These are phyloP conservation scores for Termitomyces sp. DNA, from an alignment of 768 basidiomycete species.

Conservation along the genomic window DNA sequence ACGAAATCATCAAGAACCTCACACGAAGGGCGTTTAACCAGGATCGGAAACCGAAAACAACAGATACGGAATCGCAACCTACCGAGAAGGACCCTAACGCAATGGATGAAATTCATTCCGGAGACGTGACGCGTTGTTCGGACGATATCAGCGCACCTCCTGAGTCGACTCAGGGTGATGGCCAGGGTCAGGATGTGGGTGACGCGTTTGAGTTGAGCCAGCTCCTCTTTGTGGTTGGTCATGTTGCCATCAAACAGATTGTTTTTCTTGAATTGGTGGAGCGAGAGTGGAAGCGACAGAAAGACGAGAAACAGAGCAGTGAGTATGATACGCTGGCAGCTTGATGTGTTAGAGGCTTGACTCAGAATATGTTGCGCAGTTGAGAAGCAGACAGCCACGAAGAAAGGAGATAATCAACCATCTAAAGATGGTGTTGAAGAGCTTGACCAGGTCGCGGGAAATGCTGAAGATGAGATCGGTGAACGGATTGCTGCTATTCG, in stretches of 20 bases:
- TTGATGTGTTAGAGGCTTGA: neutral
- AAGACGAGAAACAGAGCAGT: conserved; percentile 85
- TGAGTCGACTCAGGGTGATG: conserved; percentile 21
- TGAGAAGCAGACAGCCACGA: conserved; percentile 50
- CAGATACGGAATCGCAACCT: conserved; percentile 7
- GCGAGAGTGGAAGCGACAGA: conserved; percentile 93
- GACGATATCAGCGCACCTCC: conserved; percentile 21
- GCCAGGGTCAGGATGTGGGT: conserved; percentile 49
- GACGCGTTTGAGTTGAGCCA: conserved; percentile 89
- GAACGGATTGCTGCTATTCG: conserved; percentile 81
- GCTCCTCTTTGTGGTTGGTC: conserved; percentile 92
- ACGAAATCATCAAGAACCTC: conserved; percentile 77
- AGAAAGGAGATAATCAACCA: conserved; percentile 24
- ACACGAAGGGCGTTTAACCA: conserved; percentile 62
- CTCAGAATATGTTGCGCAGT: conserved; percentile 25
- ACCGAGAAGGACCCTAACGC: conserved; percentile 37
- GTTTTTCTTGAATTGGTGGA: conserved; percentile 95
- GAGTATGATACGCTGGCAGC: conserved; percentile 15
- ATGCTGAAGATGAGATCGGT: conserved; percentile 97
- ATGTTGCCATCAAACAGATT: conserved; percentile 96
- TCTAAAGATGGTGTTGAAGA: conserved; percentile 69
- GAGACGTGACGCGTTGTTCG: conserved; percentile 25
- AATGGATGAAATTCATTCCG: conserved; percentile 51
- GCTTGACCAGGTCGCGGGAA: conserved; percentile 94
- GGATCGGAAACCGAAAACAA: conserved; percentile 20